Evolutionary conservation across 805 yeast genomes (phyloP).

Genomic region (Lipomyces oligophaga): DNA sequence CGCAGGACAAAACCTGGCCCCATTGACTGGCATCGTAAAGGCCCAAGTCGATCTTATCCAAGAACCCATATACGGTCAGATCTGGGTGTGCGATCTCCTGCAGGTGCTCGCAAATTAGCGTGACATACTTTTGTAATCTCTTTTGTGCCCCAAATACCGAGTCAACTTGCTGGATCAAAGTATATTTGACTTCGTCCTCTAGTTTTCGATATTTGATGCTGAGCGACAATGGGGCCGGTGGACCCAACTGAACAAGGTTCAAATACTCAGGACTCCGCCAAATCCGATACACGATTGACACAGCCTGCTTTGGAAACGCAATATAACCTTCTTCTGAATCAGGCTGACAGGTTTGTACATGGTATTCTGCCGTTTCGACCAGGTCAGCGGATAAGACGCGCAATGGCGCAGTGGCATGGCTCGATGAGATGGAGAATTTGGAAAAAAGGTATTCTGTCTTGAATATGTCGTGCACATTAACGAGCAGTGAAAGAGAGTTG

Average conservation of each 20-base stretch:
- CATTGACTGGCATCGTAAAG: slow-evolving; percentile 12
- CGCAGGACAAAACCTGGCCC: slow-evolving; percentile 9
- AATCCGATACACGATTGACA: slow-evolving; percentile 57
- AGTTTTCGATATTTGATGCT: slow-evolving; percentile 37
- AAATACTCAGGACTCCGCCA: slow-evolving; percentile 29
- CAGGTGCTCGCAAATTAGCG: slow-evolving; percentile 15
- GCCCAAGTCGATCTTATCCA: slow-evolving; percentile 10
- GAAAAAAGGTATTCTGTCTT: slow-evolving; percentile 54
- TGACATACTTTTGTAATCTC: slow-evolving; percentile 1
- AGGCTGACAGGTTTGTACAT: slow-evolving; percentile 14
- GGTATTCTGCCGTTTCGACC: slow-evolving; percentile 37
- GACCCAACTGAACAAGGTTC: not conserved
- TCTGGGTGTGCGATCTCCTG: slow-evolving; percentile 8
- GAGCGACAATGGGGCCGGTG: slow-evolving; percentile 25
- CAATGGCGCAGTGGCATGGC: slow-evolving; percentile 50
- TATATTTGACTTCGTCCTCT: slow-evolving; percentile 25
- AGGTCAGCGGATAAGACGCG: slow-evolving; percentile 48
- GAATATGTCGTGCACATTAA: slow-evolving; percentile 77
- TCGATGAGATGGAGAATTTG: slow-evolving; percentile 65
- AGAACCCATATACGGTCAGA: slow-evolving; percentile 17
- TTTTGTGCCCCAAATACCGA: not conserved
- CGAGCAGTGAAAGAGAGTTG: slow-evolving; percentile 54
- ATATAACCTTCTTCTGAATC: slow-evolving; percentile 39
- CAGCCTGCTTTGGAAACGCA: slow-evolving; percentile 69
- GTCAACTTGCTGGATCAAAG: slow-evolving; percentile 20